Evolutionary conservation across 78 protist species (phyloP).

Genomic region (Fonticula alba): DNA sequence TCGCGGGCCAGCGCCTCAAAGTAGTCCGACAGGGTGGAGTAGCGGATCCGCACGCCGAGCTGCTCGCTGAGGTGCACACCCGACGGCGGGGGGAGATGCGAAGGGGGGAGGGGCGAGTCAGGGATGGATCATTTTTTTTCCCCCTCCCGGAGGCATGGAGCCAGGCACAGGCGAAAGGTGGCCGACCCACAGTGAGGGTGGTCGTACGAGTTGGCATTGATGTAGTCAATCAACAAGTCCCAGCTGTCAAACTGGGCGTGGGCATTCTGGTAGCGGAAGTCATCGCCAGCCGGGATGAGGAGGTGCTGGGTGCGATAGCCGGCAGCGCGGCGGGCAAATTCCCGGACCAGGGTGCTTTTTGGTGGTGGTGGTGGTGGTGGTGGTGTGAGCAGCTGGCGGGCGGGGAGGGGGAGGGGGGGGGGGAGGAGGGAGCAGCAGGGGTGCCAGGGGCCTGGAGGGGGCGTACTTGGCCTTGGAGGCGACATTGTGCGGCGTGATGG

Average conservation of each 20-base stretch:
- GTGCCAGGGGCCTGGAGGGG: too few species aligned
- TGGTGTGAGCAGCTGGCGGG: too few species aligned
- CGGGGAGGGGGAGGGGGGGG: too few species aligned
- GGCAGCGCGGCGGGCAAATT: background rate
- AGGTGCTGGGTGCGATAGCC: slow-evolving; percentile 12
- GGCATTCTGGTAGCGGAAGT: slow-evolving; percentile 17
- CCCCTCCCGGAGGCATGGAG: too few species aligned
- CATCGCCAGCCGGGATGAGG: slow-evolving; percentile 40
- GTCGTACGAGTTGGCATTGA: slow-evolving; percentile 11
- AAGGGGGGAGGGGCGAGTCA: too few species aligned
- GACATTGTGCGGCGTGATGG: background rate
- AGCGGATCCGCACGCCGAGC: slow-evolving; percentile 6
- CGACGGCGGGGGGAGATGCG: too few species aligned
- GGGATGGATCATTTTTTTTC: too few species aligned
- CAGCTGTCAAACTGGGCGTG: slow-evolving; percentile 13
- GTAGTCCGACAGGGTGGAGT: slow-evolving; percentile 21
- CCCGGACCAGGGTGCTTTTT: background rate
- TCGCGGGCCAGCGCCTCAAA: background rate
- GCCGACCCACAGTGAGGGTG: too few species aligned
- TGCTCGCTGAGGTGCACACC: too few species aligned
- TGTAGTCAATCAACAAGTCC: slow-evolving; percentile 7
- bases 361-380: too few species aligned
- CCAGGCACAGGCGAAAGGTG: too few species aligned
- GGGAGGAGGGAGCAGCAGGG: too few species aligned
- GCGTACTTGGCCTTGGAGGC: background rate